Conservation (phyloP, 73 alveolate genomes). For the Tetrahymena elliotti region DNA sequence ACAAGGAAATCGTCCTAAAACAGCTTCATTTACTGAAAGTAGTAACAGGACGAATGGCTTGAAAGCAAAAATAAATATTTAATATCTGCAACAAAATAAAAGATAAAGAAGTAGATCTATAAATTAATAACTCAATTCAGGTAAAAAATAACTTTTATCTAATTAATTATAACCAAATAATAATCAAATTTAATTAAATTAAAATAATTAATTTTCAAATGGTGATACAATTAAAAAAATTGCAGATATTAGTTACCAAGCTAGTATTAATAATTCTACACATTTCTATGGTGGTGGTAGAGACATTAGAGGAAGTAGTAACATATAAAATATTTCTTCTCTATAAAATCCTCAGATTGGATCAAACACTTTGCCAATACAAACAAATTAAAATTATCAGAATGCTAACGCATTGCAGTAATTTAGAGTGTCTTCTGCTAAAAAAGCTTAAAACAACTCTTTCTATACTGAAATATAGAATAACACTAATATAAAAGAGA, state of each 20-base stretch:
- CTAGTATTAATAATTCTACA: not conserved
- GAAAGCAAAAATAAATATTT: not conserved
- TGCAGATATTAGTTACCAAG: not conserved
- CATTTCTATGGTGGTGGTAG: not conserved
- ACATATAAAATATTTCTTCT: not conserved
- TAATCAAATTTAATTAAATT: not conserved
- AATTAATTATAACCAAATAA: not conserved
- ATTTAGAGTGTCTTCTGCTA: not conserved
- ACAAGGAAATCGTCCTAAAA: not conserved
- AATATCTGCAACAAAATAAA: not conserved
- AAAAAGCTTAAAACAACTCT: not conserved
- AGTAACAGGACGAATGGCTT: not conserved
- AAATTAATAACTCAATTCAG: not conserved
- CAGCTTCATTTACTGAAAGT: not conserved
- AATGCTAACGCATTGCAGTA: not conserved
- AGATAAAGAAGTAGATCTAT: not conserved
- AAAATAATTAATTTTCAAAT: not conserved
- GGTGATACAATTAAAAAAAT: not conserved
- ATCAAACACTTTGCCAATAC: not conserved
- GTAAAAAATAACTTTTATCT: not conserved
- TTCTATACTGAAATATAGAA: not conserved
- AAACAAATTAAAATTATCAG: not conserved
- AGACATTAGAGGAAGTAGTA: not conserved
- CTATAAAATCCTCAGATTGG: not conserved
- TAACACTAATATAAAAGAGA: not conserved